A percentile compares a stretch with the other conserved stretches of the same genome.
Evolutionary conservation across 2,329 filamentous ascomycete species (phyloP).

Genomic region (Leptographium wingfieldii): DNA sequence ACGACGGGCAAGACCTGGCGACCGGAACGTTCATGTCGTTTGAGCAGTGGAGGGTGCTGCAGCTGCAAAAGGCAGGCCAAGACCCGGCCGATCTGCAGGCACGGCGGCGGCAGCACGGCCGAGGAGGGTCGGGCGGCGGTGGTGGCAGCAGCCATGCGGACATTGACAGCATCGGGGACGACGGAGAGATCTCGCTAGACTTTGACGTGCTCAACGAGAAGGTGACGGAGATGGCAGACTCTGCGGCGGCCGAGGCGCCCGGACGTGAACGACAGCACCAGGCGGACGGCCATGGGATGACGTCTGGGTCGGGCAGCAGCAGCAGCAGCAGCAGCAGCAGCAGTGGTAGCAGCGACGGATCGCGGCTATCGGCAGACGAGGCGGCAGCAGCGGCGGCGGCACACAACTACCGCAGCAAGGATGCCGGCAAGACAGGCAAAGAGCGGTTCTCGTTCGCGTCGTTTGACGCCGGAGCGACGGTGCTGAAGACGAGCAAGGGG

Average conservation of each 20-base stretch:
- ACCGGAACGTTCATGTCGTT: conserved; percentile 76
- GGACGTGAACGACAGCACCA: not conserved
- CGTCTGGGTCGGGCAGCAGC: conserved; percentile 1
- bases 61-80: conserved; percentile 74
- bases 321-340: not conserved
- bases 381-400: conserved; percentile 27
- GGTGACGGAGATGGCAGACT: conserved; percentile 28
- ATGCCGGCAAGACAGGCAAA: conserved; percentile 94
- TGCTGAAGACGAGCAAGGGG: conserved; percentile 78
- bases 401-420: conserved; percentile 62
- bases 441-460: conserved; percentile 96
- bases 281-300: not conserved
- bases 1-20: conserved; percentile 30
- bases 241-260: conserved; percentile 15
- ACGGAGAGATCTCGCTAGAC: conserved; percentile 62
- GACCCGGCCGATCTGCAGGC: conserved; percentile 51
- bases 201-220: conserved; percentile 36
- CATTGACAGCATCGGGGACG: conserved; percentile 65
- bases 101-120: conserved; percentile 23
- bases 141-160: conserved; percentile 38
- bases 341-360: conserved; percentile 9
- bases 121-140: conserved; percentile 21
- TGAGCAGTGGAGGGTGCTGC: conserved; percentile 95
- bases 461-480: conserved; percentile 89
- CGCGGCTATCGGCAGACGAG: not conserved